Base-by-base conservation (phyloP, 805 yeast genomes). In the Cyberlindnera xylosilytica region DNA sequence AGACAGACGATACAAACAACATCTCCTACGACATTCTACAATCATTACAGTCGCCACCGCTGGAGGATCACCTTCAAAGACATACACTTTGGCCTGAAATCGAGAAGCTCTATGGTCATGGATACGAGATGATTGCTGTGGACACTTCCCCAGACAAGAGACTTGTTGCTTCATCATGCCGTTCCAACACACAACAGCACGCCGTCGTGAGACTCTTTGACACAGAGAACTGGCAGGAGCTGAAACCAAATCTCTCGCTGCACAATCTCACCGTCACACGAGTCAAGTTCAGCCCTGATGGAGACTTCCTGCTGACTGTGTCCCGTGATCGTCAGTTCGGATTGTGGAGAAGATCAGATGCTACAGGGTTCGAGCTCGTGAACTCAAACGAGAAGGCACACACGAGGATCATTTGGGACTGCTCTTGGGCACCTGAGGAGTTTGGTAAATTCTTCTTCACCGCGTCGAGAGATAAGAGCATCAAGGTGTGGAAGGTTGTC, bases 91-190 rank as follows among this genome's bases (percentile, higher is more conserved):
- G 95, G 83, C 99, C 99, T 0, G 99, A 93, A 59, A 68, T 83
- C 42, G 99, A 93, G 56, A 93, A 93, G 61, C 64, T 93, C 34
- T 93, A 93, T 57, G 99, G 99, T 0, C 99, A 93, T 62, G 99
- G 99, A 8, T 95, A 88, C 63, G 99, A 95, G 61, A 79, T 90
- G 29, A 79, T 88, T 0, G 75, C 91, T 34, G 73, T 89, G 30
- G 95, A 86, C 40, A 74, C 81, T 1, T 78, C 88, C 8, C 79
- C 82, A 4, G 80, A 76, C 53, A 74, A 78, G 12, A 60, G 65
- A 28, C 60, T 83, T 20, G 72, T 93, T 34, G 97, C 97, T 2
- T 80, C 95, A 8, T 86, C 97, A n/a, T 91, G 97, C 68, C 76
- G 83, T 47, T 89, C 98, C 4, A 91, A 91, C 61, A 77, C 80